Evolutionary conservation across 345 rosid genomes (phyloP).

Genomic region (Cardiospermum halicacabum): DNA sequence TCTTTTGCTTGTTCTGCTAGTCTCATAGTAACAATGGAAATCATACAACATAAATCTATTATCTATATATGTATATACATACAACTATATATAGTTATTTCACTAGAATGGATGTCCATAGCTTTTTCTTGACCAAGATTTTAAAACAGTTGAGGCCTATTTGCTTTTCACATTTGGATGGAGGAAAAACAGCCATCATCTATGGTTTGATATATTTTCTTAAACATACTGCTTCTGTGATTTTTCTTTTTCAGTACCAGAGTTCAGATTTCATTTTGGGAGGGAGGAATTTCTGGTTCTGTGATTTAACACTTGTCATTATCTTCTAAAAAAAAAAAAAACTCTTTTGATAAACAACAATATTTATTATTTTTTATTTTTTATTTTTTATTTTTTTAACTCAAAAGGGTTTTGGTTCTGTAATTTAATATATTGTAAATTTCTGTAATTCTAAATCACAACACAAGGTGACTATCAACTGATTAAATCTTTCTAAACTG

Average conservation of each 20-base stretch:
- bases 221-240: neutral
- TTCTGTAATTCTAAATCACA: no score
- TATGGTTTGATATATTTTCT: neutral
- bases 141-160: neutral
- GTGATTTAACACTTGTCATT: neutral
- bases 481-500: neutral
- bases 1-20: neutral
- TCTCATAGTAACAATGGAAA: neutral
- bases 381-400: no score
- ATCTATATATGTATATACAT: neutral
- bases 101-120: neutral
- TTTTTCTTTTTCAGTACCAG: neutral
- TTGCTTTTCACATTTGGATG: neutral
- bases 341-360: no score
- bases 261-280: neutral
- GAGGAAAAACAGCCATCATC: neutral
- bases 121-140: neutral
- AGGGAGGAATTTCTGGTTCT: neutral
- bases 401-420: no score
- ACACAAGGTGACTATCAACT: neutral
- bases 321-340: no score
- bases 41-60: no score
- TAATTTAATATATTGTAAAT: no score
- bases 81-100: neutral
- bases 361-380: no score